A percentile compares a stretch with the other conserved stretches of the same genome.
Evolutionary conservation across 257 asterid genomes (phyloP).

Genomic region (Solanum piurae): DNA sequence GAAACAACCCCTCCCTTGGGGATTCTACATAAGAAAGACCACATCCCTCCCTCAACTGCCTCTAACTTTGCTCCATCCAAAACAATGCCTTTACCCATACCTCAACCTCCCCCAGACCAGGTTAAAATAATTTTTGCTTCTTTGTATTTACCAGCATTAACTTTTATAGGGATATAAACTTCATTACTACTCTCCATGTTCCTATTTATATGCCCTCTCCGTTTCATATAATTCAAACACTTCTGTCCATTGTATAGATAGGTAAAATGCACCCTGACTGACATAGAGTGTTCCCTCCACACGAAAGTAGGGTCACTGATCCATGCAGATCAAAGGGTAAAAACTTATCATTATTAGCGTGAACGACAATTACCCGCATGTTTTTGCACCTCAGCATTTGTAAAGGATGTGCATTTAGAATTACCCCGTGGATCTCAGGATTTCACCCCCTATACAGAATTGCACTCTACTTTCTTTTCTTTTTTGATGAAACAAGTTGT

Average conservation of each 20-base stretch:
- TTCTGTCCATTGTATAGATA: not conserved
- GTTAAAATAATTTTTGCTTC: not conserved
- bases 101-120: not conserved
- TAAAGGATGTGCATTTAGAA: not conserved
- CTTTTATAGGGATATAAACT: not conserved
- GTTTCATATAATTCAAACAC: not conserved
- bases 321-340: not conserved
- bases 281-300: not conserved
- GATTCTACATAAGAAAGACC: not conserved
- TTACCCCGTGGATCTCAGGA: not conserved
- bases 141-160: not conserved
- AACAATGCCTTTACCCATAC: not conserved
- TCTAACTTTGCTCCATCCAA: not conserved
- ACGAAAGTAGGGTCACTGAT: not conserved
- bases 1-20: not conserved
- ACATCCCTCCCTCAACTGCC: not conserved
- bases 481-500: not conserved
- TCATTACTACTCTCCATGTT: not conserved
- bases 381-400: not conserved
- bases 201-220: not conserved
- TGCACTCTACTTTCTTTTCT: not conserved
- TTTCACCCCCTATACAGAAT: not conserved
- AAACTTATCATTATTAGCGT: not conserved
- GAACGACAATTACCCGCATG: not conserved
- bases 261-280: not conserved